Evolutionary conservation across 1,139 yeast species (phyloP).

Genomic region (Nakaseomyces uthaithaninus): DNA sequence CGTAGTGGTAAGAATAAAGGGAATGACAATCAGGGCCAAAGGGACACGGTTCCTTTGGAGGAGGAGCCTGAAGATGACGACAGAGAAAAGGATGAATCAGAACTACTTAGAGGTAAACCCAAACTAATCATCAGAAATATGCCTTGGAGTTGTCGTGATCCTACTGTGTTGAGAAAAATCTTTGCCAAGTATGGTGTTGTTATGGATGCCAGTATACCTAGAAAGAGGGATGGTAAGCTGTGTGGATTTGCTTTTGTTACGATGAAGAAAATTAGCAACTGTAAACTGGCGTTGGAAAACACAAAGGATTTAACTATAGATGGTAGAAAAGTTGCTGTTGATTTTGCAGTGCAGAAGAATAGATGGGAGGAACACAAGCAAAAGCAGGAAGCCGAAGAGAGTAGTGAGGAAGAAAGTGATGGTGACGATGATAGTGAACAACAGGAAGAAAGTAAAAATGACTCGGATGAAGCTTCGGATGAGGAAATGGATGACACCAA

Average conservation of each 20-base stretch:
- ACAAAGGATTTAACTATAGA: conserved; percentile 68
- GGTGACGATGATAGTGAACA: conserved; percentile 32
- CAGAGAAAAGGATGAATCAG: conserved; percentile 31
- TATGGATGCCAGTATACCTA: conserved; percentile 81
- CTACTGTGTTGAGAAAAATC: conserved; percentile 57
- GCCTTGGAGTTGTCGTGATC: conserved; percentile 91
- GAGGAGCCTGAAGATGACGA: conserved; percentile 19
- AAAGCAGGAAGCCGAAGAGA: conserved; percentile 36
- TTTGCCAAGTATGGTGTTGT: conserved; percentile 81
- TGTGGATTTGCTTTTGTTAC: conserved; percentile 93
- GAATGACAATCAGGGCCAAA: conserved; percentile 15
- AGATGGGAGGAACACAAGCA: conserved; percentile 59
- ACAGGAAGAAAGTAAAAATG: conserved; percentile 27
- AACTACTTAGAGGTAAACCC: conserved; percentile 60
- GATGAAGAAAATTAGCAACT: conserved; percentile 73
- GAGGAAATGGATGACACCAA: conserved; percentile 33
- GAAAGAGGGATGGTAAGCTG: conserved; percentile 82
- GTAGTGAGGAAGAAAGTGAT: conserved; percentile 35
- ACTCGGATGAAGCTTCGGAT: conserved; percentile 31
- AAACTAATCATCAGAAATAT: conserved; percentile 81
- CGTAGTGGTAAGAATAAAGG: conserved; percentile 35
- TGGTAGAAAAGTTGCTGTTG: conserved; percentile 91
- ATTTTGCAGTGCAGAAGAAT: conserved; percentile 81
- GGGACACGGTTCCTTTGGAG: conserved; percentile 20
- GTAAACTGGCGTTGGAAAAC: conserved; percentile 73